Evolutionary conservation across 192 early-diverging fungal species (phyloP), one percentile per base, ranked within the genome.

Genomic region (Entophlyctis luteolus): DNA sequence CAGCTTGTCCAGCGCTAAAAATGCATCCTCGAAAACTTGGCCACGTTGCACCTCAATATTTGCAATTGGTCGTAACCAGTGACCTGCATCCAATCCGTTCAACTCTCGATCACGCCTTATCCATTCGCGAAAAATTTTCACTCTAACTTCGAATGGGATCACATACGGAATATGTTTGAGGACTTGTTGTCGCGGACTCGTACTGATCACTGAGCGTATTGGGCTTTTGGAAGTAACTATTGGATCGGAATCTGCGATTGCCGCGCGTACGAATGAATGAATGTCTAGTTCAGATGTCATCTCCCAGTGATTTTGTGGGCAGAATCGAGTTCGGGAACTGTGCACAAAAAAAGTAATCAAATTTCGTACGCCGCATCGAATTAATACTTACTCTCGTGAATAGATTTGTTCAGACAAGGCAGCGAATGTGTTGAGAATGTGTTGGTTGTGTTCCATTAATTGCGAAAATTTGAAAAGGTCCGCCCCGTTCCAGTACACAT

Each of bases 1-100:
- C 3, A 95, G 76, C 2, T 72, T 68, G 72, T 88, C 85, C 3
- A 98, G 75, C 10, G 87, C 77, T 0, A 71, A 74, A 70, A 85
- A 98, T 0, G 92, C 96, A 74, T 98, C 96, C 28, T 96, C 89
- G 75, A 98, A 96, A 16, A 94, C 86, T 34, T 76, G 76, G n/a
- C 77, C 82, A 2, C 96, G 85, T 2, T 86, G 83, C 34, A 98
- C 81, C 0, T 70, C 77, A 0, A 86, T 89, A 3, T 82, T 59
- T 14, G 73, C 73, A 4, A 62, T 47, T 1, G 78, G 72, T 1
- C 50, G 33, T 0, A 77, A 29, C 65, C 72, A 76, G 12, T 55
- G 14, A 28, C 27, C 56, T 27, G 70, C 70, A 37, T 72, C 72
- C 46, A 77, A 35, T 12, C 71, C 62, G 28, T 29, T 54, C 71